Base-by-base conservation (phyloP, 2,329 filamentous ascomycete species). In the Ramichloridium luteum region DNA sequence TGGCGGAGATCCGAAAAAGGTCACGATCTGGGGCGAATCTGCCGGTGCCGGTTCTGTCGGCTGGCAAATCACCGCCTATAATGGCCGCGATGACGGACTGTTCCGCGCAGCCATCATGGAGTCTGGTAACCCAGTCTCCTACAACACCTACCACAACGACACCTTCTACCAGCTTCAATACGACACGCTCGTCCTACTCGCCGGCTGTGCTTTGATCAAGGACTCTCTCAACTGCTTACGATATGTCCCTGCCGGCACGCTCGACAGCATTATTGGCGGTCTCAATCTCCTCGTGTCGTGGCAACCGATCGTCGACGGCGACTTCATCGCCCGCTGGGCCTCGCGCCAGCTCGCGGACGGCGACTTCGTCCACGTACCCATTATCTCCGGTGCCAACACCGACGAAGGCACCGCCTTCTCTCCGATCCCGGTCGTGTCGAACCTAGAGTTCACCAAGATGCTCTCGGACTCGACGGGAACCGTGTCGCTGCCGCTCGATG, bases 381-480 rank as follows among this genome's bases (percentile, higher is more conserved):
- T 80, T 25, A 60, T 82, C 5, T 58, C 66, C 18, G 77, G 78
- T 23, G 67, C 66, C 20, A 80, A 79, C 50, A 67, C 67, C 1
- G 77, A 81, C 43, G 77, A 82, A 49, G 77, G 74, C 2, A 67
- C 67, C 1, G 57, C 59, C 1, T 77, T 77, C 44, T 66, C 61
- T 1, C 61, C 64, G 8, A 49, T 38, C 4, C 67, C 64, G 11
- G 65, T 77, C 38, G 67, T 75, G 46, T 71, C 65, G 1, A 67
- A 61, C 8, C 61, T 56, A 11, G 61, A 74, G 30, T 70, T 76
- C 45, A 51, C 58, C 27, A 46, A 50, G 13, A 57, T 53, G 30
- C 51, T 68, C 10, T 55, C 53, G 16, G 41, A 49, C 33, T 34
- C 42, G 13, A 36, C 27, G 12, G 13, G 5, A 25, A 43, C 33